These are phyloP conservation scores for Aspergillus fijiensis DNA, from an alignment of 2,329 filamentous ascomycete species.

Conservation along the genomic window DNA sequence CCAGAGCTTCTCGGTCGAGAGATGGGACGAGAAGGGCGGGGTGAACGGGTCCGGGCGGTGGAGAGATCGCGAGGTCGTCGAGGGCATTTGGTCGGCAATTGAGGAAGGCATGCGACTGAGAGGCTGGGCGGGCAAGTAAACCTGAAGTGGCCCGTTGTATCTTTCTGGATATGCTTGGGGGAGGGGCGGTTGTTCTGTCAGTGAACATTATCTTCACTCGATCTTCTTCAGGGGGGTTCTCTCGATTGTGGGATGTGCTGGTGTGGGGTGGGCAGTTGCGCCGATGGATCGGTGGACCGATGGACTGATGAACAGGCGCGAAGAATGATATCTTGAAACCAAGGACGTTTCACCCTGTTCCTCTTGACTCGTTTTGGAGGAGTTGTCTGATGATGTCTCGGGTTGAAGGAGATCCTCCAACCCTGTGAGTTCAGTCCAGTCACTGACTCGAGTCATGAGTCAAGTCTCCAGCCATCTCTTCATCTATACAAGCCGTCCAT, in stretches of 20 bases:
- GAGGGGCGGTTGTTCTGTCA: too few species aligned
- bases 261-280: not conserved
- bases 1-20: constrained; percentile 75
- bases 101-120: constrained; percentile 83
- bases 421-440: not conserved
- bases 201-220: not conserved
- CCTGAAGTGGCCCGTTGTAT: not conserved
- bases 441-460: too few species aligned
- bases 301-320: not conserved
- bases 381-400: not conserved
- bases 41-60: constrained; percentile 54
- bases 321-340: not conserved
- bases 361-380: not conserved
- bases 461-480: too few species aligned
- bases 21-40: constrained; percentile 62
- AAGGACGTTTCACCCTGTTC: not conserved
- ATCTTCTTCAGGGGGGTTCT: not conserved
- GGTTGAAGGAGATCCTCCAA: not conserved
- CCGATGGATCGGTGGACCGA: not conserved
- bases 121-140: constrained; percentile 63
- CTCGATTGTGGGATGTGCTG: not conserved
- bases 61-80: constrained; percentile 89
- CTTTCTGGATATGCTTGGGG: not conserved
- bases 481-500: too few species aligned
- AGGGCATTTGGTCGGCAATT: constrained; percentile 86